A percentile compares a stretch with the other conserved stretches of the same genome.
Evolutionary conservation across 352 stramenopile species (phyloP).

Genomic region (Halophytophthora polymorphica): DNA sequence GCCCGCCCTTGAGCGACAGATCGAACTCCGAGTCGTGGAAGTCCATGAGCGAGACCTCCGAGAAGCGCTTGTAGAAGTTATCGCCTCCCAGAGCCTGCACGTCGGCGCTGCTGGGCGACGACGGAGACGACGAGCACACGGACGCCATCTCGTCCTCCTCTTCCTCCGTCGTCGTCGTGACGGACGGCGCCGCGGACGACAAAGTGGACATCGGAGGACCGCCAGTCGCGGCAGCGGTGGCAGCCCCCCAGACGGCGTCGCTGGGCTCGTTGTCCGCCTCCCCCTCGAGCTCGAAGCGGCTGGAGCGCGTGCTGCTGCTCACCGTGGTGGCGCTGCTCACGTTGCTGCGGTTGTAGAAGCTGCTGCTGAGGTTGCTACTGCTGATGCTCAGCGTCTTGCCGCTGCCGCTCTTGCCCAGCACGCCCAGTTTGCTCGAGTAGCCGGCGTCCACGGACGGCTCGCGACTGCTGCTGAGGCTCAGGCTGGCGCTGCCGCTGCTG

Average conservation of each 20-base stretch:
- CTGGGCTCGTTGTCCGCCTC: constrained; percentile 29
- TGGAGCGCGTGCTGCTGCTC: constrained; percentile 31
- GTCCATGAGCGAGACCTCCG: constrained; percentile 47
- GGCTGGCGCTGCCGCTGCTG: constrained; percentile 24
- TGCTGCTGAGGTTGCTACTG: constrained; percentile 24
- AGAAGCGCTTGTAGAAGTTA: constrained; percentile 46
- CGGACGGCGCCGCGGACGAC: too few species aligned
- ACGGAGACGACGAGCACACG: constrained; percentile 38
- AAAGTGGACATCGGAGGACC: constrained; percentile 15
- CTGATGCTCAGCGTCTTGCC: constrained; percentile 38
- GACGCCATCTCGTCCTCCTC: constrained; percentile 18
- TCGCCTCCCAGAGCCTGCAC: constrained; percentile 22
- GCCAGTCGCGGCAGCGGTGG: too few species aligned
- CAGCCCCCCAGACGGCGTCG: constrained; percentile 10
- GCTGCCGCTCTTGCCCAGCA: constrained; percentile 27
- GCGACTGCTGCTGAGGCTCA: constrained; percentile 30
- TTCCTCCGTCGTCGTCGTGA: constrained; percentile 18
- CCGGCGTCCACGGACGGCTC: constrained; percentile 9
- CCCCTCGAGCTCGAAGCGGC: constrained; percentile 28
- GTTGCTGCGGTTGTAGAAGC: constrained; percentile 40
- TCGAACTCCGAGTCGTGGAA: constrained; percentile 72
- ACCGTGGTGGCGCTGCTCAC: constrained; percentile 27
- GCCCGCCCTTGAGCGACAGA: constrained; percentile 34
- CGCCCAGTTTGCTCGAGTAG: constrained; percentile 10
- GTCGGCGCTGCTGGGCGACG: constrained; percentile 33